These are phyloP conservation scores for Sugiyamaella novakii DNA, from an alignment of 1,139 yeast species.

Conservation along the genomic window DNA sequence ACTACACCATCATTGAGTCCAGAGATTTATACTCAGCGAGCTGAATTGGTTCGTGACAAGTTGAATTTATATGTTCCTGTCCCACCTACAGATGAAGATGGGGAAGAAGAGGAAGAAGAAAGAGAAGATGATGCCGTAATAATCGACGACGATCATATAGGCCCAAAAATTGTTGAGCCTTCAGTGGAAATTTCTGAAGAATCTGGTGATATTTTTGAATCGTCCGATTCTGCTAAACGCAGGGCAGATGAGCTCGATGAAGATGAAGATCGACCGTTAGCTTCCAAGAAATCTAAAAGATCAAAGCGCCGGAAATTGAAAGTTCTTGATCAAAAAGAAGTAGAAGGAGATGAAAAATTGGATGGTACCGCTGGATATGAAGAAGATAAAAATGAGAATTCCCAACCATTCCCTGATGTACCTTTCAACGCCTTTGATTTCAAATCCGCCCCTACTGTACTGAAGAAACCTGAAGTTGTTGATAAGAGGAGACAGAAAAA, in stretches of 20 bases:
- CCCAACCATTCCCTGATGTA: constrained; percentile 10
- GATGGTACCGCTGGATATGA: constrained; percentile 2
- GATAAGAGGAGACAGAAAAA: constrained; percentile 21
- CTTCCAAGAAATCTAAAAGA: constrained; percentile 17
- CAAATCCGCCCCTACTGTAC: constrained; percentile 28
- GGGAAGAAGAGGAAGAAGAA: constrained; percentile 20
- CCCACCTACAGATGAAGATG: constrained; percentile 22
- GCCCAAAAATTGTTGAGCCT: constrained; percentile 11
- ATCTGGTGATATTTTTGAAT: constrained; percentile 9
- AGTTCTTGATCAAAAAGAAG: constrained; percentile 19
- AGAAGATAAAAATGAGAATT: constrained; percentile 2
- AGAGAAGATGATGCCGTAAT: constrained; percentile 16
- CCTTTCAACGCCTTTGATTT: constrained; percentile 34
- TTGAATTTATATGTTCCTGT: constrained; percentile 27
- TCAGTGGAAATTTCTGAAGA: constrained; percentile 12
- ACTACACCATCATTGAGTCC: constrained; percentile 3
- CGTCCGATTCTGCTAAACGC: constrained; percentile 14
- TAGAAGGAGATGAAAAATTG: constrained; percentile 18
- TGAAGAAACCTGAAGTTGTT: constrained; percentile 19
- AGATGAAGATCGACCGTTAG: constrained; percentile 17
- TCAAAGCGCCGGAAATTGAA: constrained; percentile 28
- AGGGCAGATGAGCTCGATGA: constrained; percentile 12
- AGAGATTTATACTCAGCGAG: constrained; percentile 14
- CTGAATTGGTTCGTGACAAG: constrained; percentile 20
- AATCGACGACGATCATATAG: constrained; percentile 10